Evolutionary conservation across 495 filamentous ascomycete species (phyloP).

Genomic region (Penicillium waksmanii): DNA sequence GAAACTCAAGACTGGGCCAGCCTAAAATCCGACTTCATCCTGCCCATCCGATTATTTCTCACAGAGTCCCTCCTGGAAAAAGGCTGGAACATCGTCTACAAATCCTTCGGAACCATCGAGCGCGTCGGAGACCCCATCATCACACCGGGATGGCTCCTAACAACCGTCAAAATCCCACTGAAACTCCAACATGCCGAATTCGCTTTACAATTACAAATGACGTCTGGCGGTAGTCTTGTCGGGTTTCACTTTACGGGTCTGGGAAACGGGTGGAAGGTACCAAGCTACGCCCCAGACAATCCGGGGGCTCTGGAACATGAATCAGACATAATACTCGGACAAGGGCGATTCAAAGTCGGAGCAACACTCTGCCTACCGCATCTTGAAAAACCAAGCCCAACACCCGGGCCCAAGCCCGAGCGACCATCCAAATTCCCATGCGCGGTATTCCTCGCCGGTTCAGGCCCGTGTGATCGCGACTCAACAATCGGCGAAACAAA

Average conservation of each 20-base stretch:
- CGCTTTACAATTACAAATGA: background rate
- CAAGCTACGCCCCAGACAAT: conserved; percentile 1
- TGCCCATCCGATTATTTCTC: conserved; percentile 2
- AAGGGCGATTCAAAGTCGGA: background rate
- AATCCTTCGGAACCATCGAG: conserved; percentile 6
- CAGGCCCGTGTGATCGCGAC: conserved; percentile 8
- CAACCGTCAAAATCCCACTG: conserved; percentile 3
- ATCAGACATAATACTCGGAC: background rate
- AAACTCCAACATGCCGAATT: background rate
- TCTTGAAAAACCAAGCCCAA: background rate
- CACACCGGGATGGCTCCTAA: conserved; percentile 2
- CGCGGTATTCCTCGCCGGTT: conserved; percentile 5
- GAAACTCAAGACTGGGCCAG: background rate
- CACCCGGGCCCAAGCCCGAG: too few species aligned
- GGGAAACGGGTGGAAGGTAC: background rate
- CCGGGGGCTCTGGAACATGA: background rate
- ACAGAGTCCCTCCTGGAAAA: conserved; percentile 1
- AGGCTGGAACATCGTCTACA: conserved; percentile 6
- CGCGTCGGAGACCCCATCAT: background rate
- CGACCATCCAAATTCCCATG: background rate
- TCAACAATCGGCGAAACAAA: conserved; percentile 7
- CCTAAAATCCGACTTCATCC: background rate
- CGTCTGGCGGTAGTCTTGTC: background rate
- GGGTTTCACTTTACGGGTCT: conserved; percentile 6
- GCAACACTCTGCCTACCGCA: conserved; percentile 6